These are phyloP conservation scores for Fagus crenata DNA, from an alignment of 306 rosid species.

Conservation along the genomic window DNA sequence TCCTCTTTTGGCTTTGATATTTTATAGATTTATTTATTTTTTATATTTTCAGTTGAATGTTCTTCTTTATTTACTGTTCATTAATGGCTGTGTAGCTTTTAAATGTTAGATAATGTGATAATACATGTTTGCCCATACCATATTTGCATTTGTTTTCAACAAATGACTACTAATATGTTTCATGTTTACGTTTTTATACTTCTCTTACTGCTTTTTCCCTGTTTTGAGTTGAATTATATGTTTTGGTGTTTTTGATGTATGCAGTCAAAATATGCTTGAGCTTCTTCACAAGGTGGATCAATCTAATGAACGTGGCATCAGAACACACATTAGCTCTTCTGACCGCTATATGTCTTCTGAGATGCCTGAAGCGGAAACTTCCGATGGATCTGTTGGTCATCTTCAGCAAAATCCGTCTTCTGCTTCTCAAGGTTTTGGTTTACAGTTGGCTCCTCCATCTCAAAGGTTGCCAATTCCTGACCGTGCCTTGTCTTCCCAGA, in stretches of 20 bases:
- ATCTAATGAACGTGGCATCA: slow-evolving; percentile 68
- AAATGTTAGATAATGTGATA: not conserved
- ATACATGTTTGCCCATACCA: not conserved
- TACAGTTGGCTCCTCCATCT: slow-evolving; percentile 92
- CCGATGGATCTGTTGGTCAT: slow-evolving; percentile 73
- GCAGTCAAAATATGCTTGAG: slow-evolving; percentile 93
- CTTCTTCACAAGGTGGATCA: slow-evolving; percentile 93
- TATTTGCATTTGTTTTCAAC: not conserved
- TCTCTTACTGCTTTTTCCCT: slow-evolving; percentile 19
- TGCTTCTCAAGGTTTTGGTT: slow-evolving; percentile 80
- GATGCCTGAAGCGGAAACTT: slow-evolving; percentile 68
- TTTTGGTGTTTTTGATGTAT: slow-evolving; percentile 41
- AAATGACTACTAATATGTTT: not conserved
- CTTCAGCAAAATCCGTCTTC: slow-evolving; percentile 64
- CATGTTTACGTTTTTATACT: slow-evolving; percentile 11
- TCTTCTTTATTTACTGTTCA: slow-evolving; percentile 1
- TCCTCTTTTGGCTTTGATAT: slow-evolving; percentile 20
- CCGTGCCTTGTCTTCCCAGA: slow-evolving; percentile 52
- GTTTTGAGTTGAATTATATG: slow-evolving; percentile 34
- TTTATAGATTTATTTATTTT: slow-evolving; percentile 6
- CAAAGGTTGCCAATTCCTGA: slow-evolving; percentile 57
- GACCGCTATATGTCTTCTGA: slow-evolving; percentile 64
- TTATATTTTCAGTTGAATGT: slow-evolving; percentile 1
- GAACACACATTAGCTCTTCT: slow-evolving; percentile 63
- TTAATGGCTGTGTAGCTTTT: not conserved